phyloP scores from a whole-genome alignment of 2,329 filamentous ascomycete species.

The Fusarium sp. region DNA sequence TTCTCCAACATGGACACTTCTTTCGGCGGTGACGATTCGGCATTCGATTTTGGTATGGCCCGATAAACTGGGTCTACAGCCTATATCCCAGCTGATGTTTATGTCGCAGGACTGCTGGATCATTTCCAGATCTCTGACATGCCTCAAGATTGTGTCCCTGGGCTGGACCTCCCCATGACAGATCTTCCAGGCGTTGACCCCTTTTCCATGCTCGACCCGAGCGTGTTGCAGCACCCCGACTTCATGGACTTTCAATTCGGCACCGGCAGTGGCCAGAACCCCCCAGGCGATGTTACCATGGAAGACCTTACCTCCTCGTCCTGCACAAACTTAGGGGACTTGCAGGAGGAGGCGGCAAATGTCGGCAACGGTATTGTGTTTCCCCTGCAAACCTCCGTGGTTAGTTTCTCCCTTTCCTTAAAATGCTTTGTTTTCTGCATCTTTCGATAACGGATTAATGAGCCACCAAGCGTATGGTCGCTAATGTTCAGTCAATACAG shows the following conservation, averaged over 20 bases:
- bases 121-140: not conserved
- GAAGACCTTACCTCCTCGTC: not conserved
- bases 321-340: not conserved
- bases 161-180: not conserved
- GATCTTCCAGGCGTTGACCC: not conserved
- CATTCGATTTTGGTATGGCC: not conserved
- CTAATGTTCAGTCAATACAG: not conserved
- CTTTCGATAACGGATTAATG: accelerated
- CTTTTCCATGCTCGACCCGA: not conserved
- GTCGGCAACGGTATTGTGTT: not conserved
- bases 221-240: not conserved
- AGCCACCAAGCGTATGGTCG: not conserved
- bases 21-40: not conserved
- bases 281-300: not conserved
- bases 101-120: not conserved
- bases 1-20: not conserved
- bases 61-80: not conserved
- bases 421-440: not conserved
- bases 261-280: not conserved
- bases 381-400: not conserved
- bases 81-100: not conserved
- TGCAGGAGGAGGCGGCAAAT: not conserved
- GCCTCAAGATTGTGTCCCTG: not conserved
- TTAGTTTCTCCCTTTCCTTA: not conserved
- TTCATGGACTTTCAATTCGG: not conserved